A percentile compares a stretch with the other conserved stretches of the same genome.
phyloP scores from a whole-genome alignment of 495 filamentous ascomycete genomes.

The Trichoderma reesei region DNA sequence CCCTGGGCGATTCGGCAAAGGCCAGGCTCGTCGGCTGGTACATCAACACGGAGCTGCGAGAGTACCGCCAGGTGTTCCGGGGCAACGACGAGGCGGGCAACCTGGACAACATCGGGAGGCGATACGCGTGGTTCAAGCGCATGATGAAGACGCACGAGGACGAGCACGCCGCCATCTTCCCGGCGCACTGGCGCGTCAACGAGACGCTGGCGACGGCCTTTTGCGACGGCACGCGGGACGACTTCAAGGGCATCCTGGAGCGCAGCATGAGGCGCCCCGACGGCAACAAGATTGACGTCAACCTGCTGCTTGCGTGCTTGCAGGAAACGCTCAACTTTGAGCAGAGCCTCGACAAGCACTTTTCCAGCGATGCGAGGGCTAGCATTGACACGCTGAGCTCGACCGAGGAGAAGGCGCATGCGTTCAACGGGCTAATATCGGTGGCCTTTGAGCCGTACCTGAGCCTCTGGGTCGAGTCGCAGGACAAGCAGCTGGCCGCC shows the following conservation, averaged over 20 bases:
- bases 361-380: slow-evolving; percentile 64
- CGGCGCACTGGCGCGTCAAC: slow-evolving; percentile 77
- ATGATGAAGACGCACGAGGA: slow-evolving; percentile 95
- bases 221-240: slow-evolving; percentile 89
- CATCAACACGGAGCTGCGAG: slow-evolving; percentile 90
- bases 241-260: slow-evolving; percentile 87
- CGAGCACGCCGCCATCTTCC: slow-evolving; percentile 85
- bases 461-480: slow-evolving; percentile 92
- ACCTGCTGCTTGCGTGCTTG: slow-evolving; percentile 79
- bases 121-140: slow-evolving; percentile 93
- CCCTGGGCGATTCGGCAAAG: slow-evolving; percentile 80
- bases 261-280: slow-evolving; percentile 69
- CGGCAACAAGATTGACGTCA: slow-evolving; percentile 81
- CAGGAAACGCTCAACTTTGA: slow-evolving; percentile 98
- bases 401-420: slow-evolving; percentile 61
- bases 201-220: slow-evolving; percentile 87
- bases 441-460: slow-evolving; percentile 96
- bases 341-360: slow-evolving; percentile 77
- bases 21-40: slow-evolving; percentile 88
- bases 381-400: slow-evolving; percentile 90
- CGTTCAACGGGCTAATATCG: slow-evolving; percentile 86
- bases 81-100: slow-evolving; percentile 96
- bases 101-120: slow-evolving; percentile 88
- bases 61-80: slow-evolving; percentile 90
- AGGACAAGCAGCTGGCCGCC: slow-evolving; percentile 77